phyloP scores from a whole-genome alignment of 2,329 filamentous ascomycete species.

The Tolypocladium album region DNA sequence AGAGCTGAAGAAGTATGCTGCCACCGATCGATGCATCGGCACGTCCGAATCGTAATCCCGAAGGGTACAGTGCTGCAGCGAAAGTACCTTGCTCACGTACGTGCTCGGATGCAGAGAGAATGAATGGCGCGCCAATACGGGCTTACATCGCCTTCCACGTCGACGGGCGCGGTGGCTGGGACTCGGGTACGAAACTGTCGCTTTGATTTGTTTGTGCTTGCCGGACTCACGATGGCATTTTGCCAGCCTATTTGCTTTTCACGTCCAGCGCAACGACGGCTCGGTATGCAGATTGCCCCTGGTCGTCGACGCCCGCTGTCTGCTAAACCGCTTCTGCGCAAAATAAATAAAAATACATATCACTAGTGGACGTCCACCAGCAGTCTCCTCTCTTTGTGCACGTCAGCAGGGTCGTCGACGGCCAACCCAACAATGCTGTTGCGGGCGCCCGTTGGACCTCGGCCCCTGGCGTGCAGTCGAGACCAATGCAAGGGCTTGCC shows the following conservation, averaged over 20 bases:
- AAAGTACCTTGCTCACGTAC: not conserved
- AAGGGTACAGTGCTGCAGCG: not conserved
- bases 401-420: not conserved
- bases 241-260: not conserved
- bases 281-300: not conserved
- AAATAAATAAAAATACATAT: not conserved
- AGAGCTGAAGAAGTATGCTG: not conserved
- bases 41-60: not conserved
- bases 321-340: too few relatives aligned
- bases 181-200: not conserved
- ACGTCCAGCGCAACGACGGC: not conserved
- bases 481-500: conserved; percentile 8
- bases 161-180: not conserved
- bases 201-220: not conserved
- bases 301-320: not conserved
- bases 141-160: not conserved
- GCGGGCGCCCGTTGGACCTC: not conserved
- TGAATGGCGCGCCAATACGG: not conserved
- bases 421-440: not conserved
- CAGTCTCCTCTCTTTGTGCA: not conserved
- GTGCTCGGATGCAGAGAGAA: not conserved
- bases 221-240: not conserved
- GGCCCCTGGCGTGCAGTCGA: conserved; percentile 5
- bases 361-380: not conserved
- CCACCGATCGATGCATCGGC: not conserved